Evolutionary conservation across 2,329 filamentous ascomycete genomes (phyloP), one percentile per base, ranked within the genome.

Genomic region (Rasamsonia emersonii): DNA sequence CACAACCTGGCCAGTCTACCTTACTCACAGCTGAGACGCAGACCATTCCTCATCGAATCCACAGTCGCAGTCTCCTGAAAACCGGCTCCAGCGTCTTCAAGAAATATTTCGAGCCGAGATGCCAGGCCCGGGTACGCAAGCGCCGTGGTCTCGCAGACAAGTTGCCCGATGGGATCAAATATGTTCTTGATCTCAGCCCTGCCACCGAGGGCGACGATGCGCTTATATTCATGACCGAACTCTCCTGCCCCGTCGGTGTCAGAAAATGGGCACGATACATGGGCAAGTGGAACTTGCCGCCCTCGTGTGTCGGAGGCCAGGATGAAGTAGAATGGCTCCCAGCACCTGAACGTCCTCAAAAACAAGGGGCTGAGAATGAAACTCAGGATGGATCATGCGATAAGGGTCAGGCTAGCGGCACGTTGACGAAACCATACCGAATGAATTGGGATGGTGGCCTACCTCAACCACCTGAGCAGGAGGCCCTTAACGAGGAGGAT

Each of bases 141-240:
- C 54, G 51, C 18, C 51, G 58, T 9, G 43, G 50, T 3, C 45
- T 48, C 21, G 24, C 30, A 13, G 43, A 47, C 6, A 39, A 34
- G 9, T 46, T 58, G 4, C 53, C 50, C 0, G 42, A 53, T 2
- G 68, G 64, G 0, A 56, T 80, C 45, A 66, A 67, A 36, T 81
- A 71, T 41, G 57, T 80, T 11, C 45, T 83, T 20, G 77, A 83
- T 42, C 60, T 82, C 9, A 80, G 76, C 0, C 78, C 77, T 0
- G 67, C 72, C 0, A 55, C 56, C 0, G 70, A 79, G 46, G 79
- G 75, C 2, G 75, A 81, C 2, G 77, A 79, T 9, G 67, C 75
- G 7, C 70, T 78, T 2, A 68, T 73, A 15, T 61, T 73, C 37
- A 63, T 77, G 36, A 72, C 71, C 1, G 68, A 75, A 36, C 46